Evolutionary conservation across 345 rosid genomes (phyloP), one percentile per base, ranked within the genome.

Genomic region (Moricandia moricandioides): DNA sequence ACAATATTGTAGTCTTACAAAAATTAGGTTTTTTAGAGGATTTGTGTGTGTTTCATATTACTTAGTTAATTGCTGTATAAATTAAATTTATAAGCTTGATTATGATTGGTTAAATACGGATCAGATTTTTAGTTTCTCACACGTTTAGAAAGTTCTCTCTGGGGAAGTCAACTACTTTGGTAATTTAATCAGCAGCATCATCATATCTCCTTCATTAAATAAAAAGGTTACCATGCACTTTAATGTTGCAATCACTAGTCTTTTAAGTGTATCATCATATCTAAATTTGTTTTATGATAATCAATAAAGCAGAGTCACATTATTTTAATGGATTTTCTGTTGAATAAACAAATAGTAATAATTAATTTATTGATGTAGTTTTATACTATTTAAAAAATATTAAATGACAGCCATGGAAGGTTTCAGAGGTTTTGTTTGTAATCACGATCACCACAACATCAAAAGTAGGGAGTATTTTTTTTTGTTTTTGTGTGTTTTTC

Each of bases 341-440:
- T 47, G 7, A 47, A 47, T 47, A n/a, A 43, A 43, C 1, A 40
- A 11, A 40, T 4, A 43, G 2, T 10, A 39, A 43, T 43, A 12
- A 13, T 5, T 47, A 47, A 47, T n/a, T 47, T n/a, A 16, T 8
- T 49, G 55, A 49, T n/a, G 3, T 45, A 7, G 8, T 6, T 47
- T 10, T 57, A 0, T 29, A 56, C 55, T 8, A 30, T 30, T 2
- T 29, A 29, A 30, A 3, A 30, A 30, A 30, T 30, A 30, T 30
- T 39, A 68, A 68, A 62, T 29, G 84, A 86, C 77, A 75, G 86
- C 71, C 86, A 85, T 83, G 88, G 86, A 89, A 86, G 73, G 72
- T 77, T 85, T 81, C 86, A 52, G 37, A 84, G 65, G 74, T 40
- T 72, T 54, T 49, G 55, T 49, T 60, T 43, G 70, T 2, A 72